Base-by-base conservation (phyloP, 2,329 filamentous ascomycete species). In the Ceratocystis variospora region DNA sequence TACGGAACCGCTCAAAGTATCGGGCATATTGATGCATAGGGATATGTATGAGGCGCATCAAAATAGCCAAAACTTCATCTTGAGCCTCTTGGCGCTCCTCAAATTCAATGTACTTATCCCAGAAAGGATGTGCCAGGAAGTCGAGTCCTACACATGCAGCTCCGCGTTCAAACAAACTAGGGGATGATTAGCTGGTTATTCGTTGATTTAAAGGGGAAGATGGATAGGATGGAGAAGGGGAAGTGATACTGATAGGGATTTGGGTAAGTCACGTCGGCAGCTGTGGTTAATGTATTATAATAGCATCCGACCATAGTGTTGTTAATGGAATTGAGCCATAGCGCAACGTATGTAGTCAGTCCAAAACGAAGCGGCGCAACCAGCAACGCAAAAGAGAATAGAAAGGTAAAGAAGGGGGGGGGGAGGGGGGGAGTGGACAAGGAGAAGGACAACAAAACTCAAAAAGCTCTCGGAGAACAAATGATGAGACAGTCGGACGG, bases 31-130 rank as follows among this genome's bases (percentile, higher is more conserved):
- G 91, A 73, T 97, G 92, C 84, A 96, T 90, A 0, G 94, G 93
- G 64, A 97, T 91, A 72, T 89, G 84, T 65, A 96, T 88, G 66
- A 96, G 83, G 65, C 92, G 89, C 68, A 82, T 81, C 64, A 96
- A 81, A 66, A 99, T 90, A 50, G 84, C 85, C 71, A 95, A 96
- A 65, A 96, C 89, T 72, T 86, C 90, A 69, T 95, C 89, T 15
- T 87, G 84, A 0, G 88, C 85, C 72, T 96, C 91, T 69, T 93
- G 81, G 1, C 92, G 88, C 74, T 96, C 92, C 74, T 97, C 94
- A 72, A 95, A 97, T 74, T 97, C 94, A 70, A 99, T 85, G 73
- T 96, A 99, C 77, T 96, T 97, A 76, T 99, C 94, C 94, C 94
- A 99, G 78, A 99, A 96, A 0, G 91, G 91, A 74, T 96, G 91